A percentile compares a stretch with the other conserved stretches of the same genome.
Conservation (phyloP, 192 early-diverging fungal species). For the Geranomyces michiganensis region DNA sequence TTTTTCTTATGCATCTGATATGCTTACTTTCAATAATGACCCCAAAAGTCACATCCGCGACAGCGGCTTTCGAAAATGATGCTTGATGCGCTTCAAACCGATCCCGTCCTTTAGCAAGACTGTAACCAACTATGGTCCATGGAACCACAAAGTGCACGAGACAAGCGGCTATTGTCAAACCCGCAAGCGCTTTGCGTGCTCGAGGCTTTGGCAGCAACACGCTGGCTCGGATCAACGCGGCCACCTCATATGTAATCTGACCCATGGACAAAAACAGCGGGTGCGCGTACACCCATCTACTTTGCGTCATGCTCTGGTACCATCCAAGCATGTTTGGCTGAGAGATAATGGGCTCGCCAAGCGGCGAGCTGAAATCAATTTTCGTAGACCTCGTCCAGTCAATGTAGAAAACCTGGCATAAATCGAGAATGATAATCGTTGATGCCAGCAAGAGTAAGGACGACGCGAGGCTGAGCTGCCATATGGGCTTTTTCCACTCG, state of each 20-base stretch:
- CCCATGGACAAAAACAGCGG: background rate
- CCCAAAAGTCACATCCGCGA: slow-evolving; percentile 10
- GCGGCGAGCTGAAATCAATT: background rate
- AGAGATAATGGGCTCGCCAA: background rate
- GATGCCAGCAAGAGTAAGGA: background rate
- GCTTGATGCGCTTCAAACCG: background rate
- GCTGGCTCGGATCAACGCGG: background rate
- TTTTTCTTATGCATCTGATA: background rate
- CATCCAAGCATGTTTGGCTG: background rate
- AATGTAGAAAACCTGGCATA: background rate
- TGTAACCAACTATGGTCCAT: slow-evolving; percentile 2
- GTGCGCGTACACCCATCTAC: background rate
- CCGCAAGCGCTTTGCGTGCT: background rate
- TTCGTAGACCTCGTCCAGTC: background rate
- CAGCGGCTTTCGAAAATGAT: background rate
- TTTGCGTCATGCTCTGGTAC: background rate
- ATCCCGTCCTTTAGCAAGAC: background rate
- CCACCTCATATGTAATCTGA: slow-evolving; percentile 2
- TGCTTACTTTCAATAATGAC: slow-evolving; percentile 7
- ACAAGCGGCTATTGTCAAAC: background rate
- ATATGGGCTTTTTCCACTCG: background rate
- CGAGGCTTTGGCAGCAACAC: background rate
- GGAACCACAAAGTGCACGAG: background rate
- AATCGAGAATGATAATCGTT: background rate
- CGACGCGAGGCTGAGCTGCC: slow-evolving; percentile 1